Evolutionary conservation across 257 asterid species (phyloP).

Genomic region (Gentiana macrophylla): DNA sequence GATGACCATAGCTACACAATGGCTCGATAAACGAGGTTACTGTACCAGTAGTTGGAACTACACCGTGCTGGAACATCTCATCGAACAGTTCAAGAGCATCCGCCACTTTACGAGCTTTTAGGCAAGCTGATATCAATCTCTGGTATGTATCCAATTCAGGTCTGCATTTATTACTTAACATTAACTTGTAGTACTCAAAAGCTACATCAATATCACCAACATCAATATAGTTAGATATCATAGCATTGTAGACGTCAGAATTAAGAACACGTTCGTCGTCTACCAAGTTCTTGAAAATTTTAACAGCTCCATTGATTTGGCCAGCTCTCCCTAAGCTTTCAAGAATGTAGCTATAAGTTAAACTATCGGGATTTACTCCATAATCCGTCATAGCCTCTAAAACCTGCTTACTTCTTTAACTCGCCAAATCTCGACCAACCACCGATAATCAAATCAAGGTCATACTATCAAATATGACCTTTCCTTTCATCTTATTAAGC

Average conservation of each 20-base stretch:
- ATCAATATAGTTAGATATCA: constrained; percentile 48
- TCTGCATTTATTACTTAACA: constrained; percentile 25
- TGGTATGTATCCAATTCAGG: too few relatives aligned
- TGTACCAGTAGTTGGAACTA: constrained; percentile 54
- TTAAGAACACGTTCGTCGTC: constrained; percentile 29
- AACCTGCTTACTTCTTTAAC: constrained; percentile 42
- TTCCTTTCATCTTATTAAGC: constrained; percentile 46
- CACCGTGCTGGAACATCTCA: constrained; percentile 61
- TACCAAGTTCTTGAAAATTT: constrained; percentile 45
- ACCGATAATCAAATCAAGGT: constrained; percentile 53
- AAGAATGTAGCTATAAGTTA: constrained; percentile 47
- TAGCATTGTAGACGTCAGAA: constrained; percentile 62
- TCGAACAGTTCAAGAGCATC: constrained; percentile 30
- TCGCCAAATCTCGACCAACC: constrained; percentile 77
- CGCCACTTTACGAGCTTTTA: too few relatives aligned
- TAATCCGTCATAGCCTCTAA: constrained; percentile 60
- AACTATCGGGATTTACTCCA: constrained; percentile 55
- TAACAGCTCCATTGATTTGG: constrained; percentile 44
- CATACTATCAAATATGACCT: constrained; percentile 28
- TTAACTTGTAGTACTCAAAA: constrained; percentile 35
- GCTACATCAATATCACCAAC: constrained; percentile 50
- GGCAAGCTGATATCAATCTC: too few relatives aligned
- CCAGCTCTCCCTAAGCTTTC: constrained; percentile 86
- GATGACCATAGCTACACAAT: constrained; percentile 85
- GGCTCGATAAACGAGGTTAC: constrained; percentile 56